Conservation (phyloP, 495 filamentous ascomycete species). For the Ramalina peruviana region DNA sequence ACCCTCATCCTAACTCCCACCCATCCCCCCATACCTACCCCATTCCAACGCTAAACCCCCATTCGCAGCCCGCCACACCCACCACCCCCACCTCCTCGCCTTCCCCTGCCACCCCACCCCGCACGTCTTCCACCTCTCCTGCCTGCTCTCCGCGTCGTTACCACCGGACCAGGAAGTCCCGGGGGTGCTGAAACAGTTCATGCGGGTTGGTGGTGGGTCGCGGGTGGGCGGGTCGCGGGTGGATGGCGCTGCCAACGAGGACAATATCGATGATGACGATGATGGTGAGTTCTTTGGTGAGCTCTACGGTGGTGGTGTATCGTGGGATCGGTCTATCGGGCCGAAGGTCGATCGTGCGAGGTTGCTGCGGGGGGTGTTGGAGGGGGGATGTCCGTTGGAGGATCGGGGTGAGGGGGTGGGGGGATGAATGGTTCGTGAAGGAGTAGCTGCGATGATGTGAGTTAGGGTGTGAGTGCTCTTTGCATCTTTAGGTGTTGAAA, state of each 20-base stretch:
- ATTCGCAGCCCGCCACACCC: neutral
- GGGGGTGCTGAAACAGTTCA: slow-evolving; percentile 11
- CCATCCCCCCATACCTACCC: too few species aligned
- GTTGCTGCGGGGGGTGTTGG: slow-evolving; percentile 9
- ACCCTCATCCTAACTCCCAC: neutral
- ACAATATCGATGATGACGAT: slow-evolving; percentile 1
- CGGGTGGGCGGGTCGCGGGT: too few species aligned
- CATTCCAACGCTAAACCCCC: slow-evolving; percentile 5
- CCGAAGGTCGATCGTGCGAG: slow-evolving; percentile 15
- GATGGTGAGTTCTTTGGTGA: neutral
- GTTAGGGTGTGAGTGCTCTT: too few species aligned
- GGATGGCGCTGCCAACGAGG: neutral
- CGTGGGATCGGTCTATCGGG: slow-evolving; percentile 12
- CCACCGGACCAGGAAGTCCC: slow-evolving; percentile 25
- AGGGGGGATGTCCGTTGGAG: slow-evolving; percentile 14
- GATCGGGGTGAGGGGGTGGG: neutral
- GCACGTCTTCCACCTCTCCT: slow-evolving; percentile 66
- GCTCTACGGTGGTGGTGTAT: neutral
- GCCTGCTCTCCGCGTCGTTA: slow-evolving; percentile 46
- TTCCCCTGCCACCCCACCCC: slow-evolving; percentile 69
- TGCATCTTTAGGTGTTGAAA: too few species aligned
- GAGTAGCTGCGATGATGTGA: neutral
- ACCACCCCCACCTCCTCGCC: slow-evolving; percentile 47
- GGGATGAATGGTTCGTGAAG: neutral
- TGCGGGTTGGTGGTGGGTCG: neutral